Evolutionary conservation across 768 basidiomycete genomes (phyloP), one percentile per base, ranked within the genome.

Genomic region (Mycena polygramma): DNA sequence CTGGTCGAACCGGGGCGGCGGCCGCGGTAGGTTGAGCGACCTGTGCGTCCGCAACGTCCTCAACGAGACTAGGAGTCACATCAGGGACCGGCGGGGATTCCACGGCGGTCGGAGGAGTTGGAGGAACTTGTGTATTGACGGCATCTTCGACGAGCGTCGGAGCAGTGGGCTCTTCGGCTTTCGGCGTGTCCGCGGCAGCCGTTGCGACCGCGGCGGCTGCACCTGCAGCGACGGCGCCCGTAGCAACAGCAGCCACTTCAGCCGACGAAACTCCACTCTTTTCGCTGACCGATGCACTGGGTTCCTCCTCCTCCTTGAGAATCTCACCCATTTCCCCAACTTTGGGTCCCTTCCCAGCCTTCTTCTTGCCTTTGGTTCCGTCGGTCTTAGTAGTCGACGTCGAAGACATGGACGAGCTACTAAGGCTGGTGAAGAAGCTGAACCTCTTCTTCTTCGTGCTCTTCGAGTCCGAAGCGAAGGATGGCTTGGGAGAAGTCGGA

Each of bases 271-370:
- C 60, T 14, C 20, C 58, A 5, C 57, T 70, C 57, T 57, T 74
- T 45, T 8, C 45, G 54, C 53, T 61, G n/a, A 9, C 22, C 30
- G 49, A 64, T 41, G 48, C 35, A 24, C 62, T 72, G 35, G 72
- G 64, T 58, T 69, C 74, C 48, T 75, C 84, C 73, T 87, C 89
- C 75, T 93, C 91, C 24, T 83, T 79, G 39, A 92, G 73, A 19
- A 89, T 81, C 76, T 93, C 93, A 13, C 93, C 93, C 87, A 92
- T 85, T 81, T 94, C 93, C 20, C 91, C 91, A 24, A 91, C 80
- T 62, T 81, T 83, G 15, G 79, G 80, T 30, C 77, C 73, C 75
- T 80, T 82, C 58, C 73, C 73, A 2, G 67, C 76, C 59, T 70
- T 78, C 74, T 77, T 81, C 77, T 82, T 86, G 36, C 80, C 82